Base-by-base conservation (phyloP, 164 flowering plant species). In the Vitis rotundifolia region DNA sequence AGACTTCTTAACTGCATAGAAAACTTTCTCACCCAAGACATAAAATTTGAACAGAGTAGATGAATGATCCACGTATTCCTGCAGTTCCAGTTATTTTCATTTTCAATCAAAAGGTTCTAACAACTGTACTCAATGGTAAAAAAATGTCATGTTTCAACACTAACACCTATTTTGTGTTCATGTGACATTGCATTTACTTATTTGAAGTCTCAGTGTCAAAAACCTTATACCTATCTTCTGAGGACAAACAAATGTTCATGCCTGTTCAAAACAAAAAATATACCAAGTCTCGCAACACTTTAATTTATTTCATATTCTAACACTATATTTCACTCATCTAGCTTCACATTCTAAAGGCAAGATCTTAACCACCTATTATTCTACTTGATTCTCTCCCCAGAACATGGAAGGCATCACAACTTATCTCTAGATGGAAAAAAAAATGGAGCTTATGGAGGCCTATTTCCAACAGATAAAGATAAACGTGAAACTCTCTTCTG, bases 1-100 rank as follows among this genome's bases (percentile, higher is more conserved):
- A 11, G 99, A 95, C 64, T 87, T 90, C 84, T 86, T 95, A 12
- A 88, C 85, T 11, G 94, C 94, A 80, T 90, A 73, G 72, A 85
- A 91, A 64, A 90, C 78, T 71, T 79, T 82, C 51, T 86, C 87
- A n/a, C 96, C 98, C 82, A 95, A 70, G 71, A 89, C 90, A 67
- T 93, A 93, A 76, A 92, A 86, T 77, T 95, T 95, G 82, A 73
- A 91, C 19, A 95, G 31, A 31, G 82, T 65, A 67, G 98, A 87
- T 50, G 94, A 87, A 76, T 95, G 99, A 69, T 95, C 87, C 68
- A 95, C 91, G 57, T 93, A 93, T 75, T 91, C 99, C 97, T 92
- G 93, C 87, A 89, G 16, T 69, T 66, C 64, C 62, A 76, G 37
- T 66, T 56, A 49, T 54, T 73, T 53, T 26, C 16, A 58, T 16